Evolutionary conservation across 805 yeast genomes (phyloP).

Genomic region (Lipomyces orientalis): DNA sequence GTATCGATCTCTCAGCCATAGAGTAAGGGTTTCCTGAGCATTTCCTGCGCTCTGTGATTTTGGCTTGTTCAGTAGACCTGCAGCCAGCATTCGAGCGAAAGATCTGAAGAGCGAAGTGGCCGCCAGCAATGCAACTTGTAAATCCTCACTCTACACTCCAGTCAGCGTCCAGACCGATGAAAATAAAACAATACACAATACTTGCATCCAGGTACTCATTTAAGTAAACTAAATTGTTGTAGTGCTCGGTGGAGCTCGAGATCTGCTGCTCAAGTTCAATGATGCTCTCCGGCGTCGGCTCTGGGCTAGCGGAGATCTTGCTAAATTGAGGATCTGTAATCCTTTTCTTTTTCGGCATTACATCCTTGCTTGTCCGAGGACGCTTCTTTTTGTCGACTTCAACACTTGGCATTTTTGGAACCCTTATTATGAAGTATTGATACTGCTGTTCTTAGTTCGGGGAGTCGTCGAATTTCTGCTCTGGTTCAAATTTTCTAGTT

Average conservation of each 20-base stretch:
- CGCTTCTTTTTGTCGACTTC: slow-evolving; percentile 10
- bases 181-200: slow-evolving; percentile 15
- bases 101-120: slow-evolving; percentile 51
- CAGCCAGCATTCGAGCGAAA: slow-evolving; percentile 56
- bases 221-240: slow-evolving; percentile 60
- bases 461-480: not conserved
- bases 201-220: slow-evolving; percentile 48
- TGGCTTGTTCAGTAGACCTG: slow-evolving; percentile 48
- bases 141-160: slow-evolving; percentile 32
- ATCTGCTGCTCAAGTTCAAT: slow-evolving; percentile 36
- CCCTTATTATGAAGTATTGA: not conserved
- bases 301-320: slow-evolving; percentile 2
- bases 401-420: slow-evolving; percentile 16
- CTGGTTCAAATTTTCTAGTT: not conserved
- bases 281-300: slow-evolving; percentile 29
- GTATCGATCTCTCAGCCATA: slow-evolving; percentile 69
- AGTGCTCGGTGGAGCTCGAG: slow-evolving; percentile 52
- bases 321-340: not conserved
- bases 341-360: not conserved
- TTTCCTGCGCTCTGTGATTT: slow-evolving; percentile 48
- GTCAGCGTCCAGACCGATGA: not conserved
- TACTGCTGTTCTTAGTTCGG: not conserved
- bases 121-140: slow-evolving; percentile 33
- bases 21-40: slow-evolving; percentile 54
- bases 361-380: not conserved